Base-by-base conservation (phyloP, 2,329 filamentous ascomycete species). In the Eutypella sp. region DNA sequence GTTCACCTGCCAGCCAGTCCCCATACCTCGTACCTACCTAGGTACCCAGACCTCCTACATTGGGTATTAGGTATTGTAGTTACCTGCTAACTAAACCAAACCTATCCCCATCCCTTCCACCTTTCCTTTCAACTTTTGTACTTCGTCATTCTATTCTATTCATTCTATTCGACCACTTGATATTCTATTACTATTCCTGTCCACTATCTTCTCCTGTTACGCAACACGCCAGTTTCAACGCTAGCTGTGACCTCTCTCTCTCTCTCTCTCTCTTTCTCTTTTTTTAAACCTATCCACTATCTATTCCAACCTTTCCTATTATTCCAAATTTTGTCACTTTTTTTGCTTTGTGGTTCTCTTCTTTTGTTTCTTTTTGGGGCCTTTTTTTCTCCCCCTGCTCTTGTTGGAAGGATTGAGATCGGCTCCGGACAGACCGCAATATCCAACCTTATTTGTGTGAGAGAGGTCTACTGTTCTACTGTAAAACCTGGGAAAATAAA, bases 281-380 rank as follows among this genome's bases (percentile, higher is more conserved):
- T 20, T 19, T 20, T 20, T 38, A 22, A 20, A 22, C 13, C 36
- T 38, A 18, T 22, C 23, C 23, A 11, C n/a, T 20, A 20, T 20
- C 36, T 22, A 18, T 18, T 27, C 39, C n/a, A n/a, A 33, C 16
- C 29, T 39, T 11, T 44, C 19, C 41, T 39, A 11, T 27, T 46
- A 7, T 4, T 27, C 23, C 23, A 15, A n/a, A 25, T 38, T 23
- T 23, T 31, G 11, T 22, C n/a, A 13, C 16, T 25, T 51, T 19
- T 19, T 40, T 41, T 44, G 33, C 46, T 45, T 51, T 49, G 40
- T 49, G 44, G 40, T 44, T 43, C 41, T 41, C 45, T 49, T 22
- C 25, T 23, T 38, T 43, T 25, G 6, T 37, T 5, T 39, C 6
- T 27, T 29, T n/a, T n/a, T n/a, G n/a, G n/a, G n/a, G n/a, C n/a